Percentiles rank a stretch among this genome's conserved stretches.
Evolutionary conservation across 2,329 filamentous ascomycete species (phyloP).

Genomic region (Beauveria australis): DNA sequence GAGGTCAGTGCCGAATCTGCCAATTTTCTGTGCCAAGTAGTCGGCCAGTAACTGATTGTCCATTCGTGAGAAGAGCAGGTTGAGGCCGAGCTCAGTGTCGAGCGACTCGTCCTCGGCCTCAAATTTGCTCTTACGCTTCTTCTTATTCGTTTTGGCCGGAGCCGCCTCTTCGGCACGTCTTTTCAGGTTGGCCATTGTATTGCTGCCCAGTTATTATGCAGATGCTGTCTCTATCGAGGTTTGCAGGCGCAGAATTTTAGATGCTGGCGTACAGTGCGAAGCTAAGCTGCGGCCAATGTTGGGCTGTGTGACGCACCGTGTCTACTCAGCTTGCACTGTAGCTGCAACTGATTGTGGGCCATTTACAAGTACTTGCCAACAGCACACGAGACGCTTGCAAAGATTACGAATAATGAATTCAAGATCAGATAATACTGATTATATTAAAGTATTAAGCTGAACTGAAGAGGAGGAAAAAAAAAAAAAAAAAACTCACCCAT

Average conservation of each 20-base stretch:
- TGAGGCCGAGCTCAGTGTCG: conserved; percentile 66
- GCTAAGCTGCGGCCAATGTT: neutral
- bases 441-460: neutral
- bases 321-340: neutral
- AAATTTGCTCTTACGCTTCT: conserved; percentile 48
- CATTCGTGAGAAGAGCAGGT: conserved; percentile 73
- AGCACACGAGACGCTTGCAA: neutral
- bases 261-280: conserved; percentile 2
- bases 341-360: neutral
- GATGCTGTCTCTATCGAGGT: neutral
- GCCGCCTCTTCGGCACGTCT: conserved; percentile 49
- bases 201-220: neutral
- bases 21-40: conserved; percentile 71
- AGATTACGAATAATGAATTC: neutral
- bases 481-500: neutral
- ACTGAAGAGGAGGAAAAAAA: too few relatives aligned
- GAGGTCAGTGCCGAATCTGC: conserved; percentile 69
- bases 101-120: conserved; percentile 47
- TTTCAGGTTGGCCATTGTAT: conserved; percentile 33
- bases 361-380: neutral
- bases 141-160: conserved; percentile 38
- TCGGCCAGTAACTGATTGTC: conserved; percentile 77
- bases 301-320: neutral
- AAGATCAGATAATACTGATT: neutral
- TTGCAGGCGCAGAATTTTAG: conserved; percentile 6